Base-by-base conservation (phyloP, 352 stramenopile genomes). In the Blastocystis sp. region DNA sequence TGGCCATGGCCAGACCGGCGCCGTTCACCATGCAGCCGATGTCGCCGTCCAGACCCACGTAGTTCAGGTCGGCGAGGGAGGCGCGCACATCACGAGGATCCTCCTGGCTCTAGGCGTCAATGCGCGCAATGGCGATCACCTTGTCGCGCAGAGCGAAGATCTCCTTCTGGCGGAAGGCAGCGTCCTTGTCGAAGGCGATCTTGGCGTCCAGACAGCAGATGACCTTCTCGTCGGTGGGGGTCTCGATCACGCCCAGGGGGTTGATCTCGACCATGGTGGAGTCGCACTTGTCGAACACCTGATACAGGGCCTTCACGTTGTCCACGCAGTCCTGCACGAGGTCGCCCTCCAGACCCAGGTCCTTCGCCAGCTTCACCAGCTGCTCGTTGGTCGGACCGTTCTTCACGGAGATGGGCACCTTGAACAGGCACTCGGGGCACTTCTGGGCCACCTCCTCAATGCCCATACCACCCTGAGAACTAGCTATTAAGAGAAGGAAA, bases 21-120 rank as follows among this genome's bases (percentile, higher is more conserved):
- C 97, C 97, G 91, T 99, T 99, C 57, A 99, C 97, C 91, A 99
- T 98, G 92, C 97, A 99, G 77, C 97, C 97, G 90, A 99, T 98
- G 91, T 97, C 98, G 79, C 97, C 96, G 90, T 97, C 95, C n/a
- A 99, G 92, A 66, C 96, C 96, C 90, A 99, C 98, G 92, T 99
- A 99, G 92, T 99, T 99, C 42, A 99, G 93, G 92, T 97, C 95
- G 90, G 96, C 95, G 88, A 96, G 95, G 62, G 91, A 93, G 61
- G 95, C 94, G 89, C 96, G 93, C 17, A 95, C 93, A 91, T 99
- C 97, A 90, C 96, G 94, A 19, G 93, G 90, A 92, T 99, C 97
- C 92, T 99, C 96, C 91, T 95, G 93, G 64, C 90, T 94, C 91
- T 52, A 87, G 24, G 66, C 66, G 43, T 40, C 81, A 9, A 59